Conservation (phyloP, 805 yeast species). For the Candida ficus region DNA sequence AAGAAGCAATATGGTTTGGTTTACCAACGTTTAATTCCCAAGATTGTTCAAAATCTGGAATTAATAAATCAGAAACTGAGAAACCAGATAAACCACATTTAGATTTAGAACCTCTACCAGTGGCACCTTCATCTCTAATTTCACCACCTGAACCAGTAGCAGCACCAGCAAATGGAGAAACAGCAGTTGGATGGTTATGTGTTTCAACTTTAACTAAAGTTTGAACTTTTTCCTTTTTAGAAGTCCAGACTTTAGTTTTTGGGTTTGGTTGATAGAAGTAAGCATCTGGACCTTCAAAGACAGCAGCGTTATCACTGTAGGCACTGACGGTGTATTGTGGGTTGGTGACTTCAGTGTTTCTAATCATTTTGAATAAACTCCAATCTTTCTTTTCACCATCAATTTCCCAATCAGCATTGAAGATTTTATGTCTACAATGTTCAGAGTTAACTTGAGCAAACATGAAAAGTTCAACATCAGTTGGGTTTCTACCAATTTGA, state of each 20-base stretch:
- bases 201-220: conserved; percentile 95
- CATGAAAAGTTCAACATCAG: conserved; percentile 97
- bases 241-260: conserved; percentile 63
- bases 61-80: conserved; percentile 82
- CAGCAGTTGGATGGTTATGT: conserved; percentile 99
- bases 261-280: conserved; percentile 76
- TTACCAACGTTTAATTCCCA: conserved; percentile 91
- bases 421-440: conserved; percentile 98
- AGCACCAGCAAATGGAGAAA: conserved; percentile 98
- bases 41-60: conserved; percentile 83
- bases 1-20: conserved; percentile 88
- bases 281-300: conserved; percentile 78
- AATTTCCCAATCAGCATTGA: conserved; percentile 97
- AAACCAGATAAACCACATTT: conserved; percentile 96
- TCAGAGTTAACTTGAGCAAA: conserved; percentile 99
- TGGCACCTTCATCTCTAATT: conserved; percentile 99
- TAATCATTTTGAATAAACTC: conserved; percentile 88
- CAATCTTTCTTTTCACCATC: conserved; percentile 72
- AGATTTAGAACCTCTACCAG: conserved; percentile 96
- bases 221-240: conserved; percentile 74
- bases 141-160: conserved; percentile 99
- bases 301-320: conserved; percentile 97
- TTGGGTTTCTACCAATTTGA: conserved; percentile 79
- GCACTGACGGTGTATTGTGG: conserved; percentile 88
- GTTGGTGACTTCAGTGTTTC: conserved; percentile 80